Evolutionary conservation across 1,284 basidiomycete species (phyloP).

Genomic region (Malassezia brasiliensis): DNA sequence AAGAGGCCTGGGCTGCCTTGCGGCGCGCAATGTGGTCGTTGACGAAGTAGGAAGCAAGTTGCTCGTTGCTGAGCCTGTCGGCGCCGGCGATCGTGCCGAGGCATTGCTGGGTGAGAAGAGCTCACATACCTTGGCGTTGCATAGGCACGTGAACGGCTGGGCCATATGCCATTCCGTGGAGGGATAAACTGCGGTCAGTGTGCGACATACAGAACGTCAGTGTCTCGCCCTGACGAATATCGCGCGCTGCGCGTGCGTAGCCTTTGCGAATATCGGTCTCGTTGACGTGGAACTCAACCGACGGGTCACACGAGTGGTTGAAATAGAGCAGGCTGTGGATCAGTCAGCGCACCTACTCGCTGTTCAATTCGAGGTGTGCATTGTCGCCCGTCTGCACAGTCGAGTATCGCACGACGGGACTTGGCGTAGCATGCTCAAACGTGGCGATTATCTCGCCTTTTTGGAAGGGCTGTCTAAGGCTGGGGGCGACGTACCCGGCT

Average conservation of each 20-base stretch:
- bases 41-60: slow-evolving; percentile 28
- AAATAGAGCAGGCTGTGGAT: slow-evolving; percentile 33
- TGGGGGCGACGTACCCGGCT: slow-evolving; percentile 14
- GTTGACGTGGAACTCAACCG: slow-evolving; percentile 28
- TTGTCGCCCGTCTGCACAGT: slow-evolving; percentile 33
- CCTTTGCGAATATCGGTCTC: slow-evolving; percentile 20
- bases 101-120: slow-evolving; percentile 14
- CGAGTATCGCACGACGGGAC: slow-evolving; percentile 24
- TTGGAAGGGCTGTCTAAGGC: slow-evolving; percentile 10
- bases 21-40: slow-evolving; percentile 33
- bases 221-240: slow-evolving; percentile 32
- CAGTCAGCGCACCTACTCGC: slow-evolving; percentile 17
- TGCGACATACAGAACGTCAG: slow-evolving; percentile 36
- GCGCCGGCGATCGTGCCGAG: slow-evolving; percentile 35
- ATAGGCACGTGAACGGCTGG: slow-evolving; percentile 40
- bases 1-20: slow-evolving; percentile 15
- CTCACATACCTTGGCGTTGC: slow-evolving; percentile 15
- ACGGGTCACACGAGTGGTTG: slow-evolving; percentile 43
- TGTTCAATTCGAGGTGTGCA: slow-evolving; percentile 38
- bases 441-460: slow-evolving; percentile 25
- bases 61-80: slow-evolving; percentile 17
- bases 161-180: slow-evolving; percentile 42
- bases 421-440: slow-evolving; percentile 25
- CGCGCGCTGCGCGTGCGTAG: slow-evolving; percentile 23
- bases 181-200: slow-evolving; percentile 32